Evolutionary conservation across 2,329 filamentous ascomycete genomes (phyloP).

Genomic region (Fusarium sp.): DNA sequence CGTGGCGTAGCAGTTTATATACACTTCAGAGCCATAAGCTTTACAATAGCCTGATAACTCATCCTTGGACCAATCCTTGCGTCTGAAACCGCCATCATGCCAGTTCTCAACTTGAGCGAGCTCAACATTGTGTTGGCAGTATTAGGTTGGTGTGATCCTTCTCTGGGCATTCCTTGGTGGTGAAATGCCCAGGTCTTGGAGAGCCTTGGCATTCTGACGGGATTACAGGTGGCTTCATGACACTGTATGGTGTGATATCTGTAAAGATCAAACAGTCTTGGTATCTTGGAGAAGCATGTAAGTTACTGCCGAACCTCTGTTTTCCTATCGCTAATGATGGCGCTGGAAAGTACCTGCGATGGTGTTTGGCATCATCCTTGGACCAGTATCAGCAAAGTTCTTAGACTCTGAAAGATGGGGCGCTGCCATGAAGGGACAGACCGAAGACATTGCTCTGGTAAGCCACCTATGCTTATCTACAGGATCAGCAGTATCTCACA

Average conservation of each 20-base stretch:
- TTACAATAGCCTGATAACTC: constrained; percentile 1
- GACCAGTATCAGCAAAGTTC: constrained; percentile 67
- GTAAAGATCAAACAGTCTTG: constrained; percentile 65
- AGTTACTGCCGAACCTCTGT: constrained; percentile 36
- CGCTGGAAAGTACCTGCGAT: constrained; percentile 65
- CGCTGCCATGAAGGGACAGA: constrained; percentile 47
- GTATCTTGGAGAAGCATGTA: constrained; percentile 68
- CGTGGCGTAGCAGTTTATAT: neutral
- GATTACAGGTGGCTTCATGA: constrained; percentile 58
- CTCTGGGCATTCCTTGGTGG: constrained; percentile 7
- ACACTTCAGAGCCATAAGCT: constrained; percentile 2
- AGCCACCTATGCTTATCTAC: neutral
- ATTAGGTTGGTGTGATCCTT: constrained; percentile 53
- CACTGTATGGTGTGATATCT: constrained; percentile 63
- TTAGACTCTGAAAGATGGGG: constrained; percentile 56
- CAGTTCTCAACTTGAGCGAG: constrained; percentile 60
- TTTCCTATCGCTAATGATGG: neutral
- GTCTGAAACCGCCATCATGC: constrained; percentile 21
- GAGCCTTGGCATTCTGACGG: constrained; percentile 23
- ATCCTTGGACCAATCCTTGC: neutral
- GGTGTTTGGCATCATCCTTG: constrained; percentile 65
- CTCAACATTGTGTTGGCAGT: constrained; percentile 65
- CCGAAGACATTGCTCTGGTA: constrained; percentile 57
- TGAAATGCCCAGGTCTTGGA: constrained; percentile 18
- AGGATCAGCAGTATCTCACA: neutral